Evolutionary conservation across 2,329 filamentous ascomycete species (phyloP), one percentile per base, ranked within the genome.

Genomic region (Botrytis squamosa): DNA sequence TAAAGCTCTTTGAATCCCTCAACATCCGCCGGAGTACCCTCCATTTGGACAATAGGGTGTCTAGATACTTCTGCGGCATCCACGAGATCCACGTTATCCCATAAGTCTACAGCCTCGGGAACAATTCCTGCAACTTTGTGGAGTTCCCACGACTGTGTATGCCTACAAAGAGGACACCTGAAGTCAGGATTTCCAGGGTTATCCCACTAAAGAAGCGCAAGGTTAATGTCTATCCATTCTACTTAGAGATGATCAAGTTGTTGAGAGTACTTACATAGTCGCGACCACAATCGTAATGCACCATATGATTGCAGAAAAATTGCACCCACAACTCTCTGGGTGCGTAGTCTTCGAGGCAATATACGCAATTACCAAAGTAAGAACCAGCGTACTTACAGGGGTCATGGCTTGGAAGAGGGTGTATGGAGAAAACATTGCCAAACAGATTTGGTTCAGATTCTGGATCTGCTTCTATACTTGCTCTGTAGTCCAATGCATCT

Each of bases 231-330:
- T 25, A 6, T 20, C 18, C 6, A 20, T 57, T 57, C 20, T 42
- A 4, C 38, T 33, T 36, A 10, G 5, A 42, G 16, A 25, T 18
- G 38, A 22, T 14, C 6, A 25, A 33, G 7, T 57, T 18, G 3
- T 14, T 22, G 29, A 33, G 9, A 22, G n/a, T 25, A 59, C 66
- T 69, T 42, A 69, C 66, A 22, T 52, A 14, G 7, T 36, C 29
- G 7, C 71, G 72, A 38, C 73, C 71, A 57, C 76, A 77, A 8
- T 49, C 16, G 60, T 73, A 73, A 49, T 77, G 76, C 18, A 73
- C 72, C n/a, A 72, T 25, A n/a, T 78, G 76, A 20, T 73, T 40
- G 42, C 77, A 78, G 57, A 76, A 74, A 20, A 77, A 74, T 16
- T 63, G 65, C 4, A 70, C 57, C 25, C 77, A 57, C 12, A 57